Evolutionary conservation across 2,329 filamentous ascomycete species (phyloP), one percentile per base, ranked within the genome.

Genomic region (Ophiosphaerella narmari): DNA sequence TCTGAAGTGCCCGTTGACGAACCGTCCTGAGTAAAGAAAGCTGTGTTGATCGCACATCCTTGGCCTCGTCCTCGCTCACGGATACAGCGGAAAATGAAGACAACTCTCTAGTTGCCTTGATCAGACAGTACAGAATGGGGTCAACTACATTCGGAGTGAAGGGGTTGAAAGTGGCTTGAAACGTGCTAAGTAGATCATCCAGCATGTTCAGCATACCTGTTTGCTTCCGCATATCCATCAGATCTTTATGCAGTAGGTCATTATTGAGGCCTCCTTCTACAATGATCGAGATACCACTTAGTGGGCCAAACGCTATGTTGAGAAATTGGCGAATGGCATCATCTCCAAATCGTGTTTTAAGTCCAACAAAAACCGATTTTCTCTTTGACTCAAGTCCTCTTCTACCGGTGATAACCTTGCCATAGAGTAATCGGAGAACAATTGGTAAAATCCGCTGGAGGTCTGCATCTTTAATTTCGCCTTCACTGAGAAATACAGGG

Each of bases 191-290:
- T 69, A 97, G 85, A 9, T 93, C 86, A 52, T 91, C 87, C 42
- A 94, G 81, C 90, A 97, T 94, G 68, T 95, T 96, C 43, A 96
- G 77, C 68, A 97, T 85, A 78, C 95, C 94, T 50, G 94, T 83
- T 72, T 97, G 93, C 72, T 92, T 94, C 63, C 92, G 85, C 9
- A 82, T 75, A 13, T 84, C 82, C 23, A 92, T 75, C 11, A 88
- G 55, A 38, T 89, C 83, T 24, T 54, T 53, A n/a, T 57, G 46
- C 7, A 72, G 36, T 5, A 70, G 8, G 1, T 79, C 68, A 47
- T 81, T 76, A 42, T 83, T 78, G 2, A 81, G 74, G 5, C 74
- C 62, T 1, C 75, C 68, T 9, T 80, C 74, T 43, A 82, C 77
- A 14, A 88, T 64, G 8, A 93, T 73, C 2, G 78, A 78, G 12